Percentiles rank a stretch among this genome's conserved stretches.
phyloP scores from a whole-genome alignment of 2,329 filamentous ascomycete species.

The Fusarium pseudocircinatum region DNA sequence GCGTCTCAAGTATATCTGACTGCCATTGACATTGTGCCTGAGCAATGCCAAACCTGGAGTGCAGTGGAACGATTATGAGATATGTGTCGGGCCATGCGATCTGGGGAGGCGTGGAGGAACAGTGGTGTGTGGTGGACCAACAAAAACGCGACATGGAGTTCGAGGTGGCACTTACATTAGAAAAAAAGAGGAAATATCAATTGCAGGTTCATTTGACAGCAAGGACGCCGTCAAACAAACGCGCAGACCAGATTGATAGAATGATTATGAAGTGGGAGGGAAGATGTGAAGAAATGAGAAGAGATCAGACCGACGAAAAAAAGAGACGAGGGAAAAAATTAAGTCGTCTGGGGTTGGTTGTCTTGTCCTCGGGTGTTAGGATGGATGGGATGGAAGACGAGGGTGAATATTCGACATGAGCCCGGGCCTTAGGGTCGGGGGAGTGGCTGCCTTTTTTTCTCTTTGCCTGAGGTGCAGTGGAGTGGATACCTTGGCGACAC shows the following conservation, averaged over 20 bases:
- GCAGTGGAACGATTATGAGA: conserved; percentile 43
- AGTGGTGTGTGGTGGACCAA: conserved; percentile 38
- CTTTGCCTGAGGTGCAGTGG: conserved; percentile 42
- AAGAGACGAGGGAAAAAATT: conserved; percentile 29
- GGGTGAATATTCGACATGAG: conserved; percentile 36
- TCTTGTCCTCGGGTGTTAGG: conserved; percentile 28
- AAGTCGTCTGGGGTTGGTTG: conserved; percentile 41
- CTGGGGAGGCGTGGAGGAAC: conserved; percentile 32
- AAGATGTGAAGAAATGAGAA: conserved; percentile 34
- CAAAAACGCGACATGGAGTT: not conserved
- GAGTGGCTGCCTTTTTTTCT: conserved; percentile 45
- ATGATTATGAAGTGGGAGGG: conserved; percentile 32
- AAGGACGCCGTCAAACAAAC: conserved; percentile 85
- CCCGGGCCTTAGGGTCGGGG: conserved; percentile 37
- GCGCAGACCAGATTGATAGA: conserved; percentile 65
- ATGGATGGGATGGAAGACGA: conserved; percentile 38
- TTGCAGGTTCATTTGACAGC: conserved; percentile 99
- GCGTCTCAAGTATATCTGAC: conserved; percentile 9
- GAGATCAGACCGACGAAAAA: conserved; percentile 29
- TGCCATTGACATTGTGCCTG: conserved; percentile 27
- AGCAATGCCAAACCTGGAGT: conserved; percentile 32
- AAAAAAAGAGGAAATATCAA: conserved; percentile 65
- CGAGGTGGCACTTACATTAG: conserved; percentile 64
- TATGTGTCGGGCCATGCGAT: conserved; percentile 42
- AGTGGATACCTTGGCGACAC: conserved; percentile 25